phyloP scores from a whole-genome alignment of 495 filamentous ascomycete genomes.

The Tetracladium marchalianum region DNA sequence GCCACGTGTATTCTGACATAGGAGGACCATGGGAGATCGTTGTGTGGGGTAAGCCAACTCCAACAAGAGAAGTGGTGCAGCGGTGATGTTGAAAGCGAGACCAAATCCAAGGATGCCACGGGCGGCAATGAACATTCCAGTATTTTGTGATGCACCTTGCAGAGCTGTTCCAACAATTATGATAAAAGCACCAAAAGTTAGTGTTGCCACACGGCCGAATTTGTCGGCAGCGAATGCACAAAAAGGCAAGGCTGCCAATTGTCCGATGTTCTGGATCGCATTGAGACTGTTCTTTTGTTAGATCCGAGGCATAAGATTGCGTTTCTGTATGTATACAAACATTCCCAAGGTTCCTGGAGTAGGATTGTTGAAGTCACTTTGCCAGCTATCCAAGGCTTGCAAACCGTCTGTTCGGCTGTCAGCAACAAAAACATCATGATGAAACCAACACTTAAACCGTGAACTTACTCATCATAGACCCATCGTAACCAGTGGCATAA shows the following conservation, averaged over 20 bases:
- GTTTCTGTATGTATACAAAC: neutral
- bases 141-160: conserved; percentile 13
- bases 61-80: conserved; percentile 1
- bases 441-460: too few species aligned
- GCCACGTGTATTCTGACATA: neutral
- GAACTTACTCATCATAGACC: conserved; percentile 16
- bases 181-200: conserved; percentile 5
- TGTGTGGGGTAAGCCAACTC: conserved; percentile 7
- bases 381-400: conserved; percentile 10
- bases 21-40: neutral
- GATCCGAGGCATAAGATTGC: neutral
- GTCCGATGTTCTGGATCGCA: conserved; percentile 14
- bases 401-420: conserved; percentile 7
- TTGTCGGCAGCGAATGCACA: conserved; percentile 9
- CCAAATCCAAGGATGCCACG: conserved; percentile 3
- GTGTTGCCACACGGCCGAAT: conserved; percentile 10
- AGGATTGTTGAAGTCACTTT: conserved; percentile 11
- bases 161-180: conserved; percentile 8
- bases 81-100: conserved; percentile 1
- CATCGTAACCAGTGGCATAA: conserved; percentile 17
- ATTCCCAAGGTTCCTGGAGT: conserved; percentile 5
- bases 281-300: conserved; percentile 1
- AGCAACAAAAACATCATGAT: neutral
- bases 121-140: conserved; percentile 9
- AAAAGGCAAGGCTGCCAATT: conserved; percentile 9